Evolutionary conservation across 805 yeast species (phyloP), one percentile per base, ranked within the genome.

Genomic region (Metschnikowia reukaufii): DNA sequence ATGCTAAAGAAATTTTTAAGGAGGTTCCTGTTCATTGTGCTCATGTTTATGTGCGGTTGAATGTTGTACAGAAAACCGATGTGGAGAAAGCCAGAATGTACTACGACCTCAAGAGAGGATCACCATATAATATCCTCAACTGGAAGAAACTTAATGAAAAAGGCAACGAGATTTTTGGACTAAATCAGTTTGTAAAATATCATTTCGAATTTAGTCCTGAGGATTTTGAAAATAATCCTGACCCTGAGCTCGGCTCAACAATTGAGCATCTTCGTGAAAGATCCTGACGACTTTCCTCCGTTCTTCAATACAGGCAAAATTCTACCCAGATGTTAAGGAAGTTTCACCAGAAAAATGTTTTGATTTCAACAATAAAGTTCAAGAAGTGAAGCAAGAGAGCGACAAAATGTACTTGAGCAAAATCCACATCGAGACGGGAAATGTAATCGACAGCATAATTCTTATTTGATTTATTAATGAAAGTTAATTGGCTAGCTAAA

Each of bases 191-290:
- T 20, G 55, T 85, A 27, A 70, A 69, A 20, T 87, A 83, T 60
- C 86, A 86, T 62, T 74, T 86, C 54, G 95, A 87, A 60, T 88
- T 88, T 64, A 80, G 87, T 25, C 94, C 95, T 0, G 91, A 84
- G 55, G 96, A 88, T 57, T 87, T 81, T 60, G 81, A 80, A 50
- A 62, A 66, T 54, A 77, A 77, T 50, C 79, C 66, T 5, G 63
- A 86, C 47, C 84, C 83, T 4, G 91, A 81, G 49, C 76, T 73
- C 45, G 96, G 96, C 0, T 81, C 91, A 8, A 78, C 83, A 16
- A 72, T 91, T 29, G 76, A 71, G 15, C 81, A 83, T 52, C 71
- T 89, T 45, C 76, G 89, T 51, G 54, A 63, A 84, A 82, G 59
- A 65, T 83, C 2, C 74, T 82, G 30, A 66, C 73, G 34, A 70